phyloP scores from a whole-genome alignment of 352 stramenopile genomes.

The Globisporangium lucens region DNA sequence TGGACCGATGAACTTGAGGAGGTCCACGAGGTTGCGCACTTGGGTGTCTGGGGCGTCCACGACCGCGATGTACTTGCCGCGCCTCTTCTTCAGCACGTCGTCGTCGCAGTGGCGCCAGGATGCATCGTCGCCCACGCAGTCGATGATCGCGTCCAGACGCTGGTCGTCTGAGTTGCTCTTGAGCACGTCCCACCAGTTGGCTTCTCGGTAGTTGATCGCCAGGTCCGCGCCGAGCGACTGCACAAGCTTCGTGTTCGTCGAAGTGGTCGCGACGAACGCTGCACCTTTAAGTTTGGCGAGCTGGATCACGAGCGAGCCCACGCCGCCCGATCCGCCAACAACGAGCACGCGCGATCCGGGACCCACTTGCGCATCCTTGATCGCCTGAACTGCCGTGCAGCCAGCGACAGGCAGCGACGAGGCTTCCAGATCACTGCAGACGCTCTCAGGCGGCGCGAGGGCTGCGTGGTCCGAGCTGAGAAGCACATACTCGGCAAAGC shows the following conservation, averaged over 20 bases:
- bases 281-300: conserved; percentile 44
- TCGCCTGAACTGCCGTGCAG: conserved; percentile 29
- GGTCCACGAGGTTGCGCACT: conserved; percentile 22
- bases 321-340: conserved; percentile 70
- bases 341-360: conserved; percentile 66
- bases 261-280: conserved; percentile 59
- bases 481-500: conserved; percentile 32
- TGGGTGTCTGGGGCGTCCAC: conserved; percentile 21
- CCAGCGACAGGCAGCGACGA: conserved; percentile 31
- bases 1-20: conserved; percentile 24
- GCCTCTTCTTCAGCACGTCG: conserved; percentile 10
- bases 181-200: conserved; percentile 47
- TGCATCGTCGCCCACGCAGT: conserved; percentile 35
- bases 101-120: conserved; percentile 32
- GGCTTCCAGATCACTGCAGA: conserved; percentile 22
- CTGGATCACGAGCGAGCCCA: conserved; percentile 75
- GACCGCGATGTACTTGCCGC: conserved; percentile 40
- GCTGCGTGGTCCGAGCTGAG: conserved; percentile 22
- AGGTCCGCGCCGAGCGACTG: conserved; percentile 42
- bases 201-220: conserved; percentile 48
- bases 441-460: conserved; percentile 16
- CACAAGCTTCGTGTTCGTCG: conserved; percentile 41
- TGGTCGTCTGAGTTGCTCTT: conserved; percentile 11
- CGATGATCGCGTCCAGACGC: conserved; percentile 37
- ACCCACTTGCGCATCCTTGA: conserved; percentile 29